Conservation (phyloP, 768 basidiomycete species). For the Gyrodon lividus region DNA sequence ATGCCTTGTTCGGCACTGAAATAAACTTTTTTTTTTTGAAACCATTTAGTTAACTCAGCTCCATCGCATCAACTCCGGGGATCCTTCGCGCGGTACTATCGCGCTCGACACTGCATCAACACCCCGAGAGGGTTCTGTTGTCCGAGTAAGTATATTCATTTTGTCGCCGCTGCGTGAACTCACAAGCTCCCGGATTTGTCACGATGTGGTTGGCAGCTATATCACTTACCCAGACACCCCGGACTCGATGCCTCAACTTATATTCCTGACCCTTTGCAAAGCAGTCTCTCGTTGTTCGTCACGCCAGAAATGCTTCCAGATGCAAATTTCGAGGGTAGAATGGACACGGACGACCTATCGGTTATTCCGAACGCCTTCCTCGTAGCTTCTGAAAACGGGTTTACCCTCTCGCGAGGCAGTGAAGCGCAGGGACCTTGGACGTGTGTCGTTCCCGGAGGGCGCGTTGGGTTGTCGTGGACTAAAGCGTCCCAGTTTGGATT, state of each 20-base stretch:
- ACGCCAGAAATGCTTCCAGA: conserved; percentile 17
- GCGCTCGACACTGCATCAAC: conserved; percentile 55
- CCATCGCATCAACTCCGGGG: conserved; percentile 65
- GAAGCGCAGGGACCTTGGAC: conserved; percentile 37
- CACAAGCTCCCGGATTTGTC: neutral
- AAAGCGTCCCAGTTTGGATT: neutral
- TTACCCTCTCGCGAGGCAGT: conserved; percentile 35
- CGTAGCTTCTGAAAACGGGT: conserved; percentile 57
- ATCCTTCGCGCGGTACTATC: conserved; percentile 66
- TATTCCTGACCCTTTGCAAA: conserved; percentile 3
- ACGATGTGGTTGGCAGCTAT: conserved; percentile 36
- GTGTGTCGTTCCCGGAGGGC: conserved; percentile 40
- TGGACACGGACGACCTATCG: conserved; percentile 1
- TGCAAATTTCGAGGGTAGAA: neutral
- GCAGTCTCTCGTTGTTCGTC: conserved; percentile 24
- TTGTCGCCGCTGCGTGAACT: neutral
- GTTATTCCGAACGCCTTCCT: conserved; percentile 34
- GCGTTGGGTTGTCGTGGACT: conserved; percentile 16
- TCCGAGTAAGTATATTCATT: conserved; percentile 43
- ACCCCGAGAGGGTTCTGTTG: conserved; percentile 46
- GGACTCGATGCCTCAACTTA: neutral
- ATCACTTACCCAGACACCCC: conserved; percentile 35
- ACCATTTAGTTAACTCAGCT: conserved; percentile 42
- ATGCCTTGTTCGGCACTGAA: neutral
- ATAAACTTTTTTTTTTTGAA: neutral